A percentile compares a stretch with the other conserved stretches of the same genome.
Conservation (phyloP, 2,329 filamentous ascomycete species). For the Exophiala spinifera region DNA sequence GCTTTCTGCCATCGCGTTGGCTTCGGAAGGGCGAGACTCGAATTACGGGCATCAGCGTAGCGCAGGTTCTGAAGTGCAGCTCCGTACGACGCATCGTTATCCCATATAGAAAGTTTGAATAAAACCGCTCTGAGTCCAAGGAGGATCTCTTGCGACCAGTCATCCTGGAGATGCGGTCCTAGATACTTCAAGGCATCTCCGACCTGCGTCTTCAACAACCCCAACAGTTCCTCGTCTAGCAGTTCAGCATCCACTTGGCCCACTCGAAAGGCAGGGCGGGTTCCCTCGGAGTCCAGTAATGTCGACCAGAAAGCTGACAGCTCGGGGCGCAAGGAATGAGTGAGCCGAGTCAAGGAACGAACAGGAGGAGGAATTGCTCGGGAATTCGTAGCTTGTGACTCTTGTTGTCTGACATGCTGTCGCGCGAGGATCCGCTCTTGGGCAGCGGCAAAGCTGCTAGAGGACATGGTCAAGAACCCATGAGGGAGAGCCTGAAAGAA, state of each 20-base stretch:
- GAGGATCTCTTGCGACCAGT: constrained; percentile 83
- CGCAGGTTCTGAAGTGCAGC: constrained; percentile 87
- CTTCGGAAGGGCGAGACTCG: constrained; percentile 60
- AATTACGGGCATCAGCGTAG: constrained; percentile 76
- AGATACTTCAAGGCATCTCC: constrained; percentile 86
- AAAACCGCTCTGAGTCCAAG: constrained; percentile 72
- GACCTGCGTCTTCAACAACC: constrained; percentile 80
- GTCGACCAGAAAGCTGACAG: constrained; percentile 62
- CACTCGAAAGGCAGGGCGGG: constrained; percentile 81
- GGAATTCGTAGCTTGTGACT: constrained; percentile 44
- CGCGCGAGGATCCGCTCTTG: constrained; percentile 82
- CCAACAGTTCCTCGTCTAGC: constrained; percentile 85
- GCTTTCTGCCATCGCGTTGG: constrained; percentile 82
- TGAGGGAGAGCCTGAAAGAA: not conserved
- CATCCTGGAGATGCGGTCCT: constrained; percentile 71
- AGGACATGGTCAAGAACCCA: constrained; percentile 45
- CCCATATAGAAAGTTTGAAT: constrained; percentile 96
- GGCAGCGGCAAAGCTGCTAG: constrained; percentile 77
- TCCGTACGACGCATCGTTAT: constrained; percentile 92
- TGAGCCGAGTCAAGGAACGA: constrained; percentile 56
- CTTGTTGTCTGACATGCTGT: constrained; percentile 69
- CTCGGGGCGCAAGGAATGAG: constrained; percentile 57
- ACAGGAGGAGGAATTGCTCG: constrained; percentile 49
- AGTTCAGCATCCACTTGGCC: constrained; percentile 95
- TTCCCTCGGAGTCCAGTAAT: constrained; percentile 71